Base-by-base conservation (phyloP, 2,329 filamentous ascomycete genomes). In the Chrysoporthe puriensis region DNA sequence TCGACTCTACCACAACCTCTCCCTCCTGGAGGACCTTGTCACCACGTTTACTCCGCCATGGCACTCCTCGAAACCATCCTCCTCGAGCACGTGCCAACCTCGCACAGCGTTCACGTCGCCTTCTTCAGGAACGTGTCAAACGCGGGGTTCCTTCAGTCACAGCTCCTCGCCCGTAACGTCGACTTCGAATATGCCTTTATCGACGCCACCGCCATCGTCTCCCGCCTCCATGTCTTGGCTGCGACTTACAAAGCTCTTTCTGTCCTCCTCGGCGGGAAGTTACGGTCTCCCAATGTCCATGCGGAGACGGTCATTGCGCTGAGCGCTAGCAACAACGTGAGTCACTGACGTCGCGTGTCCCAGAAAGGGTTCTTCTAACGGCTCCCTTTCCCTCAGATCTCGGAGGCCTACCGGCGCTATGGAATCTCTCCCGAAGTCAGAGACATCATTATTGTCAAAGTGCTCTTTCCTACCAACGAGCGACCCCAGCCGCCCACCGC, bases 141-240 rank as follows among this genome's bases (percentile, higher is more conserved):
- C 77, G 86, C 93, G 13, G 79, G 86, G 0, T 94, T 91, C 75
- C 83, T 99, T 56, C 90, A 94, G 63, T 84, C 90, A 73, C 94
- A 97, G 80, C 87, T 99, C 5, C 84, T 98, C n/a, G 86, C 88
- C 6, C 91, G 92, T 63, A 97, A 98, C 76, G 76, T 87, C 13
- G 90, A 90, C 9, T 98, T 94, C 74, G 94, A 98, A 79, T 98
- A 98, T 83, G 94, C 94, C 44, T 91, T 99, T 72, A 86, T 99
- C 59, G 95, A 99, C 80, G 94, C 94, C 26, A 88, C 87, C 58
- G 87, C 92, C 77, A 90, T 96, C 67, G 78, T 94, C 34, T 94
- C 92, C 1, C 85, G 89, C 43, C 81, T 84, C 6, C 94, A 97
- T 72, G 81, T 93, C 57, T 84, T 96, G 34, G 88, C 92, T 1